Conservation (phyloP, 192 early-diverging fungal genomes). For the Coemansia sp. region DNA sequence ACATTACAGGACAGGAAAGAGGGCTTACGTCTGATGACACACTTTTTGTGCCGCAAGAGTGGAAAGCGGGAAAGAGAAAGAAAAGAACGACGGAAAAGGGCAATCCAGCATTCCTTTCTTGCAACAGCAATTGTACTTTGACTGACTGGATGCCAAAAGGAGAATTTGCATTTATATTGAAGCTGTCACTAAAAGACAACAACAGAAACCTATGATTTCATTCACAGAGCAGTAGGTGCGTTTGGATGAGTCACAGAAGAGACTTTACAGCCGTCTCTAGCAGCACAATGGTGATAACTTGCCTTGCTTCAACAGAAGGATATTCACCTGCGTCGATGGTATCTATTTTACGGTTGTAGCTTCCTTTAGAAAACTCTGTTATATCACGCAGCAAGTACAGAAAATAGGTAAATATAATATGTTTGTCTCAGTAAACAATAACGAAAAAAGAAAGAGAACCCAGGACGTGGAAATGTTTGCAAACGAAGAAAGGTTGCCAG, state of each 20-base stretch:
- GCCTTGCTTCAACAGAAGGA: neutral
- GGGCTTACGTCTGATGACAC: neutral
- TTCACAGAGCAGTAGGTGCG: neutral
- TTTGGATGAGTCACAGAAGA: conserved; percentile 10
- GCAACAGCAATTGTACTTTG: neutral
- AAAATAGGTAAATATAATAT: neutral
- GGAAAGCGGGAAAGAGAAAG: neutral
- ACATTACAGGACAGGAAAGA: neutral
- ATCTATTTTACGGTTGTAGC: too few species aligned
- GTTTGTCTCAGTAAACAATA: neutral
- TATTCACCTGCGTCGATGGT: too few species aligned
- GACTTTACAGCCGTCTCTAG: neutral
- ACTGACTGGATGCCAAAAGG: neutral
- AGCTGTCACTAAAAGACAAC: neutral
- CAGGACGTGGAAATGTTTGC: neutral
- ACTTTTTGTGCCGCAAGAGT: neutral
- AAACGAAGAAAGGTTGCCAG: neutral
- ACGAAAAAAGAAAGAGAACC: neutral
- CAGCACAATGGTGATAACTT: neutral
- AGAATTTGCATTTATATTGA: neutral
- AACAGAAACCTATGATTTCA: neutral
- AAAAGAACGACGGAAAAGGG: neutral
- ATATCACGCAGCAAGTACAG: neutral
- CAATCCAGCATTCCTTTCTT: neutral
- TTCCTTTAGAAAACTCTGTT: too few species aligned